phyloP scores from a whole-genome alignment of 208 protist genomes.

The Wallacemonas sp. region DNA sequence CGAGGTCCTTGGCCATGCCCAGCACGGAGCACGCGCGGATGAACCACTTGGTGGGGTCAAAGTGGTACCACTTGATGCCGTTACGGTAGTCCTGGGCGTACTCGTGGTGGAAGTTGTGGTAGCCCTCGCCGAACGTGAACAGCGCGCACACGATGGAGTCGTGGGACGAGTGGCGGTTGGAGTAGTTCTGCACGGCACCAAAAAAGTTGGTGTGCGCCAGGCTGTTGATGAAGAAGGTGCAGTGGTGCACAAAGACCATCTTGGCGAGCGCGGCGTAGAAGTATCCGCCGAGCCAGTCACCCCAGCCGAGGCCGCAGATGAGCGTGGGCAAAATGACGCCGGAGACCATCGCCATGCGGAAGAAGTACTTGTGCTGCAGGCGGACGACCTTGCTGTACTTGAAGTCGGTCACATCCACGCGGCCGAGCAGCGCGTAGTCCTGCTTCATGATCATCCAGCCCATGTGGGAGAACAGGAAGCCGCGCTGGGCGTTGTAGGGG shows the following conservation, averaged over 20 bases:
- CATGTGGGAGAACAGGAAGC: slow-evolving; percentile 91
- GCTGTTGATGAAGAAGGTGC: slow-evolving; percentile 93
- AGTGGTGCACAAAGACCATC: slow-evolving; percentile 87
- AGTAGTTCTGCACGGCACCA: slow-evolving; percentile 75
- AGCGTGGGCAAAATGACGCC: slow-evolving; percentile 86
- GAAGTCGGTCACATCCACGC: slow-evolving; percentile 88
- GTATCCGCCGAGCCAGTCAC: slow-evolving; percentile 86
- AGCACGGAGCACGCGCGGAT: slow-evolving; percentile 67
- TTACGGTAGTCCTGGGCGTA: slow-evolving; percentile 93
- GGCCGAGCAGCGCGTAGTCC: slow-evolving; percentile 76
- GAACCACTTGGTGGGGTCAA: slow-evolving; percentile 91
- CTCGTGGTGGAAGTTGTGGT: slow-evolving; percentile 95
- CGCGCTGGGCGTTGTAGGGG: slow-evolving; percentile 90
- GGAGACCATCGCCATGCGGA: slow-evolving; percentile 80
- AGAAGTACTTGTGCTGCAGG: slow-evolving; percentile 89
- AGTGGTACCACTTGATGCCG: slow-evolving; percentile 91
- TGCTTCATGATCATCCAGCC: slow-evolving; percentile 95
- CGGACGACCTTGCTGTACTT: slow-evolving; percentile 82
- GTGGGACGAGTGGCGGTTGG: slow-evolving; percentile 76
- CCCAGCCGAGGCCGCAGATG: slow-evolving; percentile 81
- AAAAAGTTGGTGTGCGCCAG: slow-evolving; percentile 83
- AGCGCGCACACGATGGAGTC: slow-evolving; percentile 85
- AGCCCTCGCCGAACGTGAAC: slow-evolving; percentile 90
- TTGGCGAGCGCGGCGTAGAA: slow-evolving; percentile 81
- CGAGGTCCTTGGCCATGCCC: slow-evolving; percentile 65